These are phyloP conservation scores for Oxytropis ochrocephala DNA, from an alignment of 306 rosid genomes.

Conservation along the genomic window DNA sequence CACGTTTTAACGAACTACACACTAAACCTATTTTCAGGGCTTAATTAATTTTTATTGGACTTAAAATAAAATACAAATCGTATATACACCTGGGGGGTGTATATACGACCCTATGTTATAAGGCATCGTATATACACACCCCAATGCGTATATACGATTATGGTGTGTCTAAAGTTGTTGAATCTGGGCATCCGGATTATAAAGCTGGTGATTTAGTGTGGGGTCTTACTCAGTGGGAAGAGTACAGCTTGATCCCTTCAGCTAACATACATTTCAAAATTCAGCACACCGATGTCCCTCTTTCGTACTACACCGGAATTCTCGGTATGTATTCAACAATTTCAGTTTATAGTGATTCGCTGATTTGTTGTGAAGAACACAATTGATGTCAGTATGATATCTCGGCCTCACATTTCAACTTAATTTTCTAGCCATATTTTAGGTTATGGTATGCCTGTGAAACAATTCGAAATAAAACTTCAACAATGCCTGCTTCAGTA, in stretches of 20 bases:
- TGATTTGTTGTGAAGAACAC: neutral
- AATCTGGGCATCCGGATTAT: slow-evolving; percentile 23
- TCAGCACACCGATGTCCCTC: slow-evolving; percentile 25
- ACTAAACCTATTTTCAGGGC: no score
- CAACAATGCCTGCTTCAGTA: neutral
- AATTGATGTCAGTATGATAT: neutral
- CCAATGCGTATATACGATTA: no score
- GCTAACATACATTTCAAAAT: slow-evolving; percentile 25
- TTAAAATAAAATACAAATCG: no score
- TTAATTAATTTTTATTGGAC: no score
- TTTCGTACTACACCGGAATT: slow-evolving; percentile 33
- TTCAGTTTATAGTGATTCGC: neutral
- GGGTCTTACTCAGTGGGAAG: slow-evolving; percentile 31
- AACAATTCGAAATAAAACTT: neutral
- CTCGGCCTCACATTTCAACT: neutral
- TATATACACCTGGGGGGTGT: no score
- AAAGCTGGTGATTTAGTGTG: slow-evolving; percentile 29
- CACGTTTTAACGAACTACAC: no score
- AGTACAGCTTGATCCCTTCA: slow-evolving; percentile 22
- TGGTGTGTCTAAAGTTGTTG: slow-evolving; percentile 29
- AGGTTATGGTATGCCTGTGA: neutral
- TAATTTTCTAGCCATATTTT: neutral
- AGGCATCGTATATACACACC: no score
- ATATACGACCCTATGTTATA: no score
- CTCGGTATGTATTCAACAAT: slow-evolving; percentile 23